phyloP scores from a whole-genome alignment of 495 filamentous ascomycete species.

The Ramalina intermedia region DNA sequence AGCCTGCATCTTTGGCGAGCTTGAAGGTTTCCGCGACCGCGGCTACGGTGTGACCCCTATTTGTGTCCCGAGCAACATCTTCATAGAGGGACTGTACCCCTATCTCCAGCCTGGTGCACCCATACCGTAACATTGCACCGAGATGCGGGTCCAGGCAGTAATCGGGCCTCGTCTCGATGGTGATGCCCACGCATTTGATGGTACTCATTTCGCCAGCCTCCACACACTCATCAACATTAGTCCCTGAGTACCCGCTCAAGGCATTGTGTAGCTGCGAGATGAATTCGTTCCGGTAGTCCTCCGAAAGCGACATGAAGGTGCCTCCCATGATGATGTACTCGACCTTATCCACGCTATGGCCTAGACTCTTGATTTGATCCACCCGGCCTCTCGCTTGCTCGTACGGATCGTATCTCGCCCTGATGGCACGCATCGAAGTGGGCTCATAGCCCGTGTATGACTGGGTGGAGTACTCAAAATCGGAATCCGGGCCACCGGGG shows the following conservation, averaged over 20 bases:
- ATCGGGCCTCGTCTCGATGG: slow-evolving; percentile 92
- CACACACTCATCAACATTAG: slow-evolving; percentile 90
- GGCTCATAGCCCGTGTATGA: slow-evolving; percentile 98
- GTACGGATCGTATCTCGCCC: slow-evolving; percentile 93
- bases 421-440: slow-evolving; percentile 94
- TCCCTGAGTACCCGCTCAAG: slow-evolving; percentile 78
- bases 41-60: slow-evolving; percentile 90
- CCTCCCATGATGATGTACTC: slow-evolving; percentile 99
- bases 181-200: slow-evolving; percentile 95
- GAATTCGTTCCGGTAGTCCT: slow-evolving; percentile 79
- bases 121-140: slow-evolving; percentile 87
- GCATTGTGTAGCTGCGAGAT: slow-evolving; percentile 95
- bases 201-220: slow-evolving; percentile 82
- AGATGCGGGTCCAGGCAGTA: slow-evolving; percentile 90
- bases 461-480: slow-evolving; percentile 98
- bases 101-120: slow-evolving; percentile 86
- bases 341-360: slow-evolving; percentile 95
- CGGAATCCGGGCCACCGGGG: slow-evolving; percentile 89
- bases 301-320: slow-evolving; percentile 92
- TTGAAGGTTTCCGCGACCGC: slow-evolving; percentile 91
- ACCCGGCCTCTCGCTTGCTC: slow-evolving; percentile 93
- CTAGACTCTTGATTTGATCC: slow-evolving; percentile 86
- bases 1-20: slow-evolving; percentile 89
- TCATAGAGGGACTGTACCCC: slow-evolving; percentile 96
- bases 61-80: slow-evolving; percentile 95